A percentile compares a stretch with the other conserved stretches of the same genome.
These are phyloP conservation scores for Euphorbia tirucalli DNA, from an alignment of 345 rosid species.

Conservation along the genomic window DNA sequence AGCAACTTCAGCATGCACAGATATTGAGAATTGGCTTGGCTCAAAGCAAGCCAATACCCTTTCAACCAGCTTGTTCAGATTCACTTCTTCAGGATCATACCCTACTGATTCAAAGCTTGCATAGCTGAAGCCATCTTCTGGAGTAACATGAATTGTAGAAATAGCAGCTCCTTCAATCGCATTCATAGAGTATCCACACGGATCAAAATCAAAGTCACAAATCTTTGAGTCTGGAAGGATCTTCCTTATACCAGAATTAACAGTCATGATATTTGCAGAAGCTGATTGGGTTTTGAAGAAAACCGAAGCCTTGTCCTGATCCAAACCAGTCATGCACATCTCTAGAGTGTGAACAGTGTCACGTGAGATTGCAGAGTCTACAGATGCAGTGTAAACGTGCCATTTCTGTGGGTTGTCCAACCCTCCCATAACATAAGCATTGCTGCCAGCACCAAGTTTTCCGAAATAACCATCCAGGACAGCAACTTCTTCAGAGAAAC, in stretches of 20 bases:
- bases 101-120: conserved; percentile 30
- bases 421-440: conserved; percentile 21
- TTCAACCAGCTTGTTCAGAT: conserved; percentile 17
- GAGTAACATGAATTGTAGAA: conserved; percentile 29
- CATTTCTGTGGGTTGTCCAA: conserved; percentile 20
- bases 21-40: conserved; percentile 30
- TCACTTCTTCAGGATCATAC: conserved; percentile 18
- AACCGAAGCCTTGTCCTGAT: conserved; percentile 22
- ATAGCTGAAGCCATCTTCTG: conserved; percentile 34
- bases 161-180: conserved; percentile 25
- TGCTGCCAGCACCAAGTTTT: conserved; percentile 18
- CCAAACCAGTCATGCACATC: conserved; percentile 37
- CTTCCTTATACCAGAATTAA: conserved; percentile 26
- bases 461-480: conserved; percentile 23
- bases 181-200: conserved; percentile 35
- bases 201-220: conserved; percentile 33
- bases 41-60: conserved; percentile 34
- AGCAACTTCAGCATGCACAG: conserved; percentile 23
- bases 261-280: conserved; percentile 23
- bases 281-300: conserved; percentile 25
- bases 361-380: not conserved
- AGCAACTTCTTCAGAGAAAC: conserved; percentile 30
- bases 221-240: conserved; percentile 29
- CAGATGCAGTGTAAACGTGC: conserved; percentile 34
- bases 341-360: conserved; percentile 24